phyloP scores from a whole-genome alignment of 768 basidiomycete genomes.

The Russula ochroleuca region DNA sequence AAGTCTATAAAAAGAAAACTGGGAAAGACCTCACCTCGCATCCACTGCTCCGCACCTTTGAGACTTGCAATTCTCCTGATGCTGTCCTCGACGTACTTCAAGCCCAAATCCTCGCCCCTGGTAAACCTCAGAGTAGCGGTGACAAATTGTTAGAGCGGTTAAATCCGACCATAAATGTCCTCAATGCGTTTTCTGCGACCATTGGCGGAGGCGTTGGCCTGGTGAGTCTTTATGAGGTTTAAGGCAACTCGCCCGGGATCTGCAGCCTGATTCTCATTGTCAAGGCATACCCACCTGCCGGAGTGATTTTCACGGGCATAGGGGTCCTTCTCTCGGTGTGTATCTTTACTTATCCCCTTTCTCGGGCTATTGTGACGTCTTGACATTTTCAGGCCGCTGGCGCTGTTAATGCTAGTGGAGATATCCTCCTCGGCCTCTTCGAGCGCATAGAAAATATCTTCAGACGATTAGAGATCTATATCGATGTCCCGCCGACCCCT shows the following conservation, averaged over 20 bases:
- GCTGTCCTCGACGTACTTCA: neutral
- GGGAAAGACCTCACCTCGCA: neutral
- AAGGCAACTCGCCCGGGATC: neutral
- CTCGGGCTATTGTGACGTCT: neutral
- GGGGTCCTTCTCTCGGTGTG: slow-evolving; percentile 1
- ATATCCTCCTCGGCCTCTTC: neutral
- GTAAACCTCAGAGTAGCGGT: neutral
- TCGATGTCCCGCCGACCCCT: neutral
- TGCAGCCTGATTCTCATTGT: neutral
- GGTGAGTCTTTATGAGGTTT: neutral
- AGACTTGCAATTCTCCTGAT: neutral
- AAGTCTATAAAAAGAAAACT: neutral
- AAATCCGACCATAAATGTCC: neutral
- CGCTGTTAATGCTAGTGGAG: neutral
- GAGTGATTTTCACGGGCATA: neutral
- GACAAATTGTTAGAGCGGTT: neutral
- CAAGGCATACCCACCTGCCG: neutral
- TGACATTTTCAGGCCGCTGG: neutral
- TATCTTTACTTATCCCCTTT: neutral
- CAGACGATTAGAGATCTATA: neutral
- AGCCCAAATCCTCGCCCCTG: neutral
- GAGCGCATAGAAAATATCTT: neutral
- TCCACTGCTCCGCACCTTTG: neutral
- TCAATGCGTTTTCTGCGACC: neutral
- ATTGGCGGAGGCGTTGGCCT: neutral